Conservation (phyloP, 2,329 filamentous ascomycete genomes). For the Diplodia intermedia region DNA sequence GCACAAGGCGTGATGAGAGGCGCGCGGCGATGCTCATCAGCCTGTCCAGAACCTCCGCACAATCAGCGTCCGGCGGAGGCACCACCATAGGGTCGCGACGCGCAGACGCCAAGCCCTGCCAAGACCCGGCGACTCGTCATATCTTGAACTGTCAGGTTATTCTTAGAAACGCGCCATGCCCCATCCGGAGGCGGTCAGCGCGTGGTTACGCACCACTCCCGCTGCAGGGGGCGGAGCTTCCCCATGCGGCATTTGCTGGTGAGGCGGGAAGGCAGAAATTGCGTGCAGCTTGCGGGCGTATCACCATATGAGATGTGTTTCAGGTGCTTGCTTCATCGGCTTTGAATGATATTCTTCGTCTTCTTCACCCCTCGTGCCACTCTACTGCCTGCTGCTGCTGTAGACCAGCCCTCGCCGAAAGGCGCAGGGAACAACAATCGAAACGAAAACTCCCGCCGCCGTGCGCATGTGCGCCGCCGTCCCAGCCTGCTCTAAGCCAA, state of each 20-base stretch:
- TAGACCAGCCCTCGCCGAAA: slow-evolving; percentile 10
- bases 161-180: slow-evolving; percentile 11
- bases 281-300: slow-evolving; percentile 5
- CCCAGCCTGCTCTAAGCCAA: slow-evolving; percentile 3
- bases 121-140: slow-evolving; percentile 8
- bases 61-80: not conserved
- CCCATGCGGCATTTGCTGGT: slow-evolving; percentile 13
- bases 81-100: slow-evolving; percentile 3
- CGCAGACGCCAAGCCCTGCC: slow-evolving; percentile 13
- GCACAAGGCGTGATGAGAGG: not conserved
- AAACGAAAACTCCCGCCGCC: not conserved
- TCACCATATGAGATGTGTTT: slow-evolving; percentile 15
- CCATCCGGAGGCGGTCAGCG: slow-evolving; percentile 15
- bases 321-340: slow-evolving; percentile 26
- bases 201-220: slow-evolving; percentile 21
- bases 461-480: not conserved
- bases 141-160: not conserved
- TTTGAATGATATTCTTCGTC: slow-evolving; percentile 25
- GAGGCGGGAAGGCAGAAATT: slow-evolving; percentile 8
- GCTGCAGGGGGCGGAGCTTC: slow-evolving; percentile 22
- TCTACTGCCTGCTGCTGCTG: slow-evolving; percentile 12
- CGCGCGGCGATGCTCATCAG: not conserved
- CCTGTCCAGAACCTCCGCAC: not conserved
- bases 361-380: not conserved
- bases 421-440: slow-evolving; percentile 6